Evolutionary conservation across 129 eudicot genomes (phyloP).

Genomic region (Saussurea involucrata): DNA sequence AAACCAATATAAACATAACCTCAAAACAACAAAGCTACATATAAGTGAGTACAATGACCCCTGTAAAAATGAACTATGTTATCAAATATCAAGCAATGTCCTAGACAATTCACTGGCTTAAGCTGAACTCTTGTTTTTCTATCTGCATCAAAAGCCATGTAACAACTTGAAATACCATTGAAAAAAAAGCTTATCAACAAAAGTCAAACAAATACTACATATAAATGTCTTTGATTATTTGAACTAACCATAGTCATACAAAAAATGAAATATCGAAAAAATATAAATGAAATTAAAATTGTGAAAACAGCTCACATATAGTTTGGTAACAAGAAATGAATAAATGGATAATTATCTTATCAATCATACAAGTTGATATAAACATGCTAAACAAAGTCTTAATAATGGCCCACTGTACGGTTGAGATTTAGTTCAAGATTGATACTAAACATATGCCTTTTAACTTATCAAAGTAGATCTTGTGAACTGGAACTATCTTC

Average conservation of each 20-base stretch:
- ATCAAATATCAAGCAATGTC: slow-evolving; percentile 83
- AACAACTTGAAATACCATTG: slow-evolving; percentile 3
- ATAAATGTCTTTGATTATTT: background rate
- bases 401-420: no score
- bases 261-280: no score
- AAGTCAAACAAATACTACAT: background rate
- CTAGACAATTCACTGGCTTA: slow-evolving; percentile 98
- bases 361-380: no score
- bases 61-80: slow-evolving; percentile 83
- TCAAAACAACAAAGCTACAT: background rate
- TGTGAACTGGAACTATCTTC: background rate
- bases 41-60: slow-evolving; percentile 39
- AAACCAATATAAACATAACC: slow-evolving; percentile 6
- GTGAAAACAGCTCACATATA: no score
- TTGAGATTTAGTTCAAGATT: no score
- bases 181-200: background rate
- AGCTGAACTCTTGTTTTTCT: slow-evolving; percentile 92
- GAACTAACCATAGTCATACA: no score
- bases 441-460: no score
- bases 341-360: no score
- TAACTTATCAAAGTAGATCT: no score
- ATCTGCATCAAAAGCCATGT: slow-evolving; percentile 46
- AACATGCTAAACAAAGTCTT: no score
- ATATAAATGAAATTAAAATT: no score
- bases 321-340: no score